Conservation (phyloP, 139 green algal genomes). For the Tetraselmis chui region DNA sequence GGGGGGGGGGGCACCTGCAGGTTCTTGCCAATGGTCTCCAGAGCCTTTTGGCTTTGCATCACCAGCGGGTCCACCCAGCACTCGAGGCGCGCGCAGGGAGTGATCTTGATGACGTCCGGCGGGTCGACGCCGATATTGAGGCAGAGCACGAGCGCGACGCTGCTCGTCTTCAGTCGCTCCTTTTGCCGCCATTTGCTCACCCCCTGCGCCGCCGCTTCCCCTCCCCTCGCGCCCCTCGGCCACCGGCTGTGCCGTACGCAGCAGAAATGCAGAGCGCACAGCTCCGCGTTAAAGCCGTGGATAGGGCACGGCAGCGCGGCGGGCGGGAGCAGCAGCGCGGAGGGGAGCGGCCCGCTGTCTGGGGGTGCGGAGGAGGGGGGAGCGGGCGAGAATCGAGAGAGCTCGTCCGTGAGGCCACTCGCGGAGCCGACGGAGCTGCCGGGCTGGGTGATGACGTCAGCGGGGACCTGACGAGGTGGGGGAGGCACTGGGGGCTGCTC, state of each 20-base stretch:
- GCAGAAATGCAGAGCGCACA: neutral
- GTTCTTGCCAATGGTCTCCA: constrained; percentile 95
- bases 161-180: constrained; percentile 85
- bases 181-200: constrained; percentile 78
- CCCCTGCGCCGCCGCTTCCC: constrained; percentile 5
- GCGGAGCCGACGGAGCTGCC: neutral
- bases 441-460: too few species aligned
- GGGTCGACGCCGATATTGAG: constrained; percentile 99
- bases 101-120: constrained; percentile 95
- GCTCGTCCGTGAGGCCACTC: neutral
- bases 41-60: constrained; percentile 85
- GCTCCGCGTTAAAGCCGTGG: neutral
- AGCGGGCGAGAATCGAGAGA: neutral
- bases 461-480: neutral
- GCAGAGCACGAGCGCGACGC: constrained; percentile 94
- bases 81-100: constrained; percentile 88
- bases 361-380: too few species aligned
- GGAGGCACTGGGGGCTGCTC: neutral
- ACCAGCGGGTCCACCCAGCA: constrained; percentile 92
- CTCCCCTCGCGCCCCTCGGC: neutral
- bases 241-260: neutral
- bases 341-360: neutral
- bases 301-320: neutral
- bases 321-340: neutral
- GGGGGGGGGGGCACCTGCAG: constrained; percentile 48